Conservation (phyloP, 345 rosid species). For the Anastatica hierochuntica region DNA sequence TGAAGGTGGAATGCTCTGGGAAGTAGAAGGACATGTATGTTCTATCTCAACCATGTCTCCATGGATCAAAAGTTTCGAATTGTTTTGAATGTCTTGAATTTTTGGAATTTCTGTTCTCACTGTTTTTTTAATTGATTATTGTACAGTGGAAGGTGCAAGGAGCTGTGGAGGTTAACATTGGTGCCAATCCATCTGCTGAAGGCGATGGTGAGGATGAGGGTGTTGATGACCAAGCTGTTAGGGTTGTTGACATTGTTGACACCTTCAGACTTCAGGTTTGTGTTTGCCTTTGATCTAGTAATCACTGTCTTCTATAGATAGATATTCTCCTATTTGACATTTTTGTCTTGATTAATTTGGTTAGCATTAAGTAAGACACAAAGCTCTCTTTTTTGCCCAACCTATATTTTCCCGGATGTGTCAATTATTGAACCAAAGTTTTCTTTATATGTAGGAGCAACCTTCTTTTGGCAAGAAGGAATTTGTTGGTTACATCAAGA, state of each 20-base stretch:
- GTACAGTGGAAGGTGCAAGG: constrained; percentile 80
- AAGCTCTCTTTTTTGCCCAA: no score
- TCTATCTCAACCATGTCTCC: not conserved
- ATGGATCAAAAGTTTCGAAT: no score
- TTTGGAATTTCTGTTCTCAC: not conserved
- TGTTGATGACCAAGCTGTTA: constrained; percentile 67
- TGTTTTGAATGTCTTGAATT: not conserved
- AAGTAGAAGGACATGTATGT: constrained; percentile 85
- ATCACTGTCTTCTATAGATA: no score
- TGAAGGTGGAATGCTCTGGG: constrained; percentile 65
- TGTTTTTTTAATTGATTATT: not conserved
- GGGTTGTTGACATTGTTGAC: constrained; percentile 97
- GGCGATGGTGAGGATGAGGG: constrained; percentile 76
- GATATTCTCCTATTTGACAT: no score
- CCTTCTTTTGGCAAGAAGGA: constrained; percentile 82
- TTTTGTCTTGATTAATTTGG: no score
- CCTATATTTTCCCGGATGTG: no score
- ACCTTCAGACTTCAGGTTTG: constrained; percentile 96
- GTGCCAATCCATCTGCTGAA: constrained; percentile 99
- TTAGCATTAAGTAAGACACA: no score
- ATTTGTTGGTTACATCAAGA: constrained; percentile 60
- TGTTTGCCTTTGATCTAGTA: not conserved
- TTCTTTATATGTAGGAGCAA: constrained; percentile 56
- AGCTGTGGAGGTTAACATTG: constrained; percentile 64
- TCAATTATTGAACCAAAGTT: no score